Percentiles rank a stretch among this genome's conserved stretches.
phyloP scores from a whole-genome alignment of 345 rosid species.

The Erysimum cheiranthoides region DNA sequence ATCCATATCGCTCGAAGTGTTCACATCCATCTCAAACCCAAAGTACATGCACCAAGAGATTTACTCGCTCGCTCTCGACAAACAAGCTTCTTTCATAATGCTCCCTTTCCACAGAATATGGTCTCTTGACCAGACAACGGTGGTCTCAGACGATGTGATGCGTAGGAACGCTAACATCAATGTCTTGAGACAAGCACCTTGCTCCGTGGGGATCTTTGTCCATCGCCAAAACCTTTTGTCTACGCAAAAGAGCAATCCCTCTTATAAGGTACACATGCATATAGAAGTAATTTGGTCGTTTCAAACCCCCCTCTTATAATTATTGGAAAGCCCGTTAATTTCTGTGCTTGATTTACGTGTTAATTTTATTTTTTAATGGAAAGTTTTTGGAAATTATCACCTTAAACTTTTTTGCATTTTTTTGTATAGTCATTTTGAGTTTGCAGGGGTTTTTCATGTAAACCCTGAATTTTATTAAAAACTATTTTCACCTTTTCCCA shows the following conservation, averaged over 20 bases:
- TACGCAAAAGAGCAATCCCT: constrained; percentile 11
- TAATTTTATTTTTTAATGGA: too few relatives aligned
- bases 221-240: constrained; percentile 38
- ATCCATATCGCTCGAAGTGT: constrained; percentile 27
- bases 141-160: constrained; percentile 45
- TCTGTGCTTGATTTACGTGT: neutral
- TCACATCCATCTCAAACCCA: constrained; percentile 44
- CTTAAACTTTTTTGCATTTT: too few relatives aligned
- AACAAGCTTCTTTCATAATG: constrained; percentile 51
- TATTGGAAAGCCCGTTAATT: neutral
- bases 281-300: constrained; percentile 3
- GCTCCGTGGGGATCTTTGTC: constrained; percentile 62
- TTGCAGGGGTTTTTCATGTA: too few relatives aligned
- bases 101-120: constrained; percentile 63
- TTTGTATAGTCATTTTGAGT: too few relatives aligned
- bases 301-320: neutral
- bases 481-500: too few relatives aligned
- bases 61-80: constrained; percentile 57
- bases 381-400: too few relatives aligned
- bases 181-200: constrained; percentile 60
- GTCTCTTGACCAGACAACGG: constrained; percentile 45
- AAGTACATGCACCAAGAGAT: constrained; percentile 63
- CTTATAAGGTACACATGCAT: constrained; percentile 33
- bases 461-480: too few relatives aligned
- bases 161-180: constrained; percentile 48